Conservation (phyloP, 1,284 basidiomycete species). For the Heterobasidion occidentale region DNA sequence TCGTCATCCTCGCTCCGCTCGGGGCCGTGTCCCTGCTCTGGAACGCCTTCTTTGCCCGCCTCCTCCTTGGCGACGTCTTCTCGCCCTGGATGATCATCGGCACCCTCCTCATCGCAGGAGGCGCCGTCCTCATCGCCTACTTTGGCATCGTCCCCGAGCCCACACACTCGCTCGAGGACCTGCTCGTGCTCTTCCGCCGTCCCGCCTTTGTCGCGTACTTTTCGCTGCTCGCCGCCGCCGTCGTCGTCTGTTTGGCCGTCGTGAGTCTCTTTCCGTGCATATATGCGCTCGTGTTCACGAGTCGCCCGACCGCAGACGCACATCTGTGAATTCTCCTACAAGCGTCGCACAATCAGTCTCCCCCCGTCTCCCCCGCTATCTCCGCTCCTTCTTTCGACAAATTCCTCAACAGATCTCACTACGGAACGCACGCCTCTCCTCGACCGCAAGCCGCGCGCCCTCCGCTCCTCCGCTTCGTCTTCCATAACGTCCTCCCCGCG, state of each 20-base stretch:
- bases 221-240: conserved; percentile 57
- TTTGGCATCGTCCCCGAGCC: conserved; percentile 92
- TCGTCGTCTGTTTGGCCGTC: conserved; percentile 53
- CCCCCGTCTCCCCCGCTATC: conserved; percentile 23
- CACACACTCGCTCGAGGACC: conserved; percentile 84
- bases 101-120: conserved; percentile 81
- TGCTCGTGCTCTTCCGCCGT: conserved; percentile 73
- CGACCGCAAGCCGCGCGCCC: conserved; percentile 31
- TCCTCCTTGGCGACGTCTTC: conserved; percentile 84
- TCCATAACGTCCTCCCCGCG: conserved; percentile 17
- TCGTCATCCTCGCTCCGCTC: conserved; percentile 88
- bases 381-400: conserved; percentile 22
- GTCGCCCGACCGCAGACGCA: conserved; percentile 38
- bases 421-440: conserved; percentile 57
- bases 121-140: conserved; percentile 84
- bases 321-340: conserved; percentile 41
- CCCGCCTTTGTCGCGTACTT: conserved; percentile 82
- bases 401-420: conserved; percentile 28
- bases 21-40: conserved; percentile 91
- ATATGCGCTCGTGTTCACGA: neutral
- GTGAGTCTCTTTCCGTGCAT: conserved; percentile 25
- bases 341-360: conserved; percentile 20
- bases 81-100: conserved; percentile 81
- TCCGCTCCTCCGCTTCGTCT: conserved; percentile 17
- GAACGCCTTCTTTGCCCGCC: conserved; percentile 89